Base-by-base conservation (phyloP, 2,329 filamentous ascomycete genomes). In the Monilinia laxa region DNA sequence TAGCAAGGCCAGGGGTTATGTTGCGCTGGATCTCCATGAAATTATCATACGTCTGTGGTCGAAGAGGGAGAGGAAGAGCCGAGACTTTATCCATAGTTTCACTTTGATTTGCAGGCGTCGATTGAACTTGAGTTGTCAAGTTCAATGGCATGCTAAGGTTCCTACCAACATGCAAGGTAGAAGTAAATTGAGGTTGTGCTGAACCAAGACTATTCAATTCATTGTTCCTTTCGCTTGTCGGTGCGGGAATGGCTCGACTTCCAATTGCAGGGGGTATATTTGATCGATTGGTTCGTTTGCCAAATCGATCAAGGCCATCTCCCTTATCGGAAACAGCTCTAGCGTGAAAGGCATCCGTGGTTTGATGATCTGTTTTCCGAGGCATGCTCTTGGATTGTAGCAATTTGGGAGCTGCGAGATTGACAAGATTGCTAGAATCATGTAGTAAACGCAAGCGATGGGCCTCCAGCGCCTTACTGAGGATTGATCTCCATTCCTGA, bases 1-100 rank as follows among this genome's bases (percentile, higher is more conserved):
- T 7, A 42, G 20, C 12, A 49, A 18, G 28, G 12, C 28, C 20
- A 45, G 42, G 18, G 10, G n/a, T 5, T 3, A 38, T 49, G 25
- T 31, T 54, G 16, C 45, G 47, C 45, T 58, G 65, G 31, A n/a
- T 38, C 25, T 56, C 42, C n/a, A 47, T 62, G 20, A 53, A 60
- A 14, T 55, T 12, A 56, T 66, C 45, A 16, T 58, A 49, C 31
- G 12, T 64, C 20, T 64, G 65, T 9, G 49, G 25, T 45, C 18
- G 35, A 18, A 12, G 42, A 3, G 55, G n/a, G 40, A 16, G 4
- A 23, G 6, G 11, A 51, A 16, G 4, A 23, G 6, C 12, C 9
- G 31, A 35, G 20, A 20, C 4, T 9, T 58, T 23, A 6, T n/a
- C n/a, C 14, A 20, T 12, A 14, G 28, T 31, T n/a, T 28, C 54